These are phyloP conservation scores for Vigna radiata DNA, from an alignment of 306 rosid genomes.

Conservation along the genomic window DNA sequence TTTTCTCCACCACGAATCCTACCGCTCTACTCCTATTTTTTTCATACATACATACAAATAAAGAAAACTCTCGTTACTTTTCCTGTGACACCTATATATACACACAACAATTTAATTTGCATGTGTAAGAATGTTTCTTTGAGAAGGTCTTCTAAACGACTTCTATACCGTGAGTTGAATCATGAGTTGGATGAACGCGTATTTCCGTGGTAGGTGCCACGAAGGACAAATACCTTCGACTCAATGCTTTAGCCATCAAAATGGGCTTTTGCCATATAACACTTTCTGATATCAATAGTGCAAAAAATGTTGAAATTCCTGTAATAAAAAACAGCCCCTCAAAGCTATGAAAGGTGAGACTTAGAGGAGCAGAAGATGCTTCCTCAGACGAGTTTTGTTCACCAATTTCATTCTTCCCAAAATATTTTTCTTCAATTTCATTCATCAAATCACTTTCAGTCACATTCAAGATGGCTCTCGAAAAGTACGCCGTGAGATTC, in stretches of 20 bases:
- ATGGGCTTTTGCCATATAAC: slow-evolving; percentile 48
- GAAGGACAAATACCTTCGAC: slow-evolving; percentile 30
- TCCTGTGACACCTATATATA: too few species aligned
- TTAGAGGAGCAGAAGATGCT: not conserved
- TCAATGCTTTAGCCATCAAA: slow-evolving; percentile 33
- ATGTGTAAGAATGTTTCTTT: not conserved
- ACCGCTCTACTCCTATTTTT: not conserved
- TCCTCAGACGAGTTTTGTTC: not conserved
- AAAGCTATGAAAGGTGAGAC: slow-evolving; percentile 40
- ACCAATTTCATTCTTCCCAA: slow-evolving; percentile 18
- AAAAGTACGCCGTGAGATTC: slow-evolving; percentile 39
- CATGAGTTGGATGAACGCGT: not conserved
- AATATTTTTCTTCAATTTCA: slow-evolving; percentile 38
- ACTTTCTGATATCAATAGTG: slow-evolving; percentile 44
- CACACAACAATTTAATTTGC: not conserved
- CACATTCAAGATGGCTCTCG: slow-evolving; percentile 48
- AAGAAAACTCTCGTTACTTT: too few species aligned
- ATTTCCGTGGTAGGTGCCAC: not conserved
- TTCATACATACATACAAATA: not conserved
- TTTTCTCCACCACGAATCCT: too few species aligned
- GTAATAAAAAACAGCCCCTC: slow-evolving; percentile 46
- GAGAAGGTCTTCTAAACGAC: not conserved
- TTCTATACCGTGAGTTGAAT: slow-evolving; percentile 1
- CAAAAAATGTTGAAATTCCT: slow-evolving; percentile 5
- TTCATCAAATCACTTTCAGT: slow-evolving; percentile 34